Evolutionary conservation across 768 basidiomycete species (phyloP), one percentile per base, ranked within the genome.

Genomic region (Cyclocybe aegerita): DNA sequence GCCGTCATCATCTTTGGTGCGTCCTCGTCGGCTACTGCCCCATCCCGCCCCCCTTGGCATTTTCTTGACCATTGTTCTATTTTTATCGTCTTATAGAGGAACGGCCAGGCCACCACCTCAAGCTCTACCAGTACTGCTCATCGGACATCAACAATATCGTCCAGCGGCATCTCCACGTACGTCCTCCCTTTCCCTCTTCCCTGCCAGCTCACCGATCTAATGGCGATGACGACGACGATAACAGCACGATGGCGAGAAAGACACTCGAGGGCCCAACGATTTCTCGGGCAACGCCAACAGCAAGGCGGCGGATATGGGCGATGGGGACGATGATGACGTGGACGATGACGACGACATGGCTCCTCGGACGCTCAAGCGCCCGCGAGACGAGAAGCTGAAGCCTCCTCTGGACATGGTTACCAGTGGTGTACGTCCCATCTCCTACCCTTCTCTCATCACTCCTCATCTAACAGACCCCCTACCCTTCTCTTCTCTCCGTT

Each of bases 71-170:
- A 49, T 55, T 55, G 62, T 71, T 70, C 71, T 75, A 74, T 78
- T 74, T 76, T 72, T 68, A 72, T 70, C 66, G 50, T 50, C 30
- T 32, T 51, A 34, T 63, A 88, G 87, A 89, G 73, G 86, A 88
- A 68, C 81, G 85, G 32, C 77, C 85, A 44, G 88, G 89, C 12
- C 88, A 91, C 66, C 83, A 88, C 70, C 68, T 83, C 56, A 91
- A 90, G 71, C 78, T 90, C 14, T 90, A 88, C 70, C 86, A 91
- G 63, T 92, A 91, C 60, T 84, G 86, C 65, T 90, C 88, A 9
- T 63, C 69, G 9, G 86, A 90, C 61, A 80, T 86, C 50, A 78
- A 83, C 53, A 76, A 80, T 53, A 83, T 90, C 56, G 80, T 91
- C 29, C 77, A 85, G 54, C 79, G 86, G 38, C 88, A 90, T 65